Percentiles rank a stretch among this genome's conserved stretches.
Conservation (phyloP, 78 protist genomes). For the Dictyostelium firmibasis region DNA sequence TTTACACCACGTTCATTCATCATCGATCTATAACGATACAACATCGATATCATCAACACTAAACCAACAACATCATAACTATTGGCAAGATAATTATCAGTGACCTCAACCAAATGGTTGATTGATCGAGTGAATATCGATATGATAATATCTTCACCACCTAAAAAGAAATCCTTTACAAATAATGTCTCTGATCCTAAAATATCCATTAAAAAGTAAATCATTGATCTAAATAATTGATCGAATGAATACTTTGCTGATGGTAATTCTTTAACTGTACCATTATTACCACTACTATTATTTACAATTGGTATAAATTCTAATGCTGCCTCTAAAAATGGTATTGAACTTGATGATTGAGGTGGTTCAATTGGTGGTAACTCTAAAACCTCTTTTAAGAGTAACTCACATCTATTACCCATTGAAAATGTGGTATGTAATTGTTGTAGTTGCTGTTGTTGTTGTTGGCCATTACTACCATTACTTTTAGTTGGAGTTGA, state of each 20-base stretch:
- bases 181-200: slow-evolving; percentile 13
- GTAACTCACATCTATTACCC: slow-evolving; percentile 9
- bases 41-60: background rate
- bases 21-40: background rate
- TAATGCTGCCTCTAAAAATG: slow-evolving; percentile 22
- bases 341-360: slow-evolving; percentile 2
- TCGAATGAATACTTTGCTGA: slow-evolving; percentile 56
- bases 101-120: background rate
- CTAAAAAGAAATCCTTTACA: slow-evolving; percentile 48
- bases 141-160: slow-evolving; percentile 49
- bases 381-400: background rate
- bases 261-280: background rate
- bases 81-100: background rate
- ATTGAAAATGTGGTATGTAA: background rate
- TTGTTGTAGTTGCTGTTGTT: background rate
- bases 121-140: slow-evolving; percentile 16
- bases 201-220: slow-evolving; percentile 57
- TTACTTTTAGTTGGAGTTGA: background rate
- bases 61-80: slow-evolving; percentile 17
- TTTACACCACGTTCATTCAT: background rate
- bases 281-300: background rate
- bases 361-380: slow-evolving; percentile 52
- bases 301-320: background rate
- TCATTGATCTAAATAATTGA: slow-evolving; percentile 37
- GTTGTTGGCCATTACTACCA: background rate